Evolutionary conservation across 2,329 filamentous ascomycete species (phyloP), one percentile per base, ranked within the genome.

Genomic region (Botrytis pseudocinerea): DNA sequence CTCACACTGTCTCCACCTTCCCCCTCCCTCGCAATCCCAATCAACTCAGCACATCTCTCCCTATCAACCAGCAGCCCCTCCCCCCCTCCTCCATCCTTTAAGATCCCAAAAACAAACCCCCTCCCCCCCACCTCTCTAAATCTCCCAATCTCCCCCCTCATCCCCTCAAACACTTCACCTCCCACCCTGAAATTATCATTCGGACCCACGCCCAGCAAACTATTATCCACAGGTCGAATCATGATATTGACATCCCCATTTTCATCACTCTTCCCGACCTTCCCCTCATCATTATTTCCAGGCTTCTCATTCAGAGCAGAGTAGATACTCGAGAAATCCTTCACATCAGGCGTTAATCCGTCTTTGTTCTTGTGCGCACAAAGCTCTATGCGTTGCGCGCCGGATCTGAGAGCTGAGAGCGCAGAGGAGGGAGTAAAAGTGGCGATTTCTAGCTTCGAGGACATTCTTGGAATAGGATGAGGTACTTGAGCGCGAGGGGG

Each of bases 31-130:
- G 54, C 54, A 12, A 82, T 74, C 20, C 77, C 71, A 0, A 88
- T 82, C 9, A 88, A 78, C 64, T 82, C 79, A 35, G 73, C 76
- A 65, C 84, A 86, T 35, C 82, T 79, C n/a, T 73, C 73, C 6
- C 80, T 73, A 75, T 88, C 85, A 7, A 89, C 78, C 4, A 70
- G 69, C 2, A 63, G 42, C 1, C 28, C 14, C 4, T 3, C 25
- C 20, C 73, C 57, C 10, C 78, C 25, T 22, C 63, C 20, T 16
- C 35, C 25, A 57, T 68, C 32, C 22, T 22, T 78, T 44, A 88
- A 77, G 44, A 87, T 82, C 0, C 87, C 87, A 74, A 88, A 87
- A 1, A 88, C 86, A 74, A 87, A 87, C 0, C 86, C 87, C 75
- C 83, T 81, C 0, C 83, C 84, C 1, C 77, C 74, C 2, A 60